phyloP scores from a whole-genome alignment of 2,329 filamentous ascomycete genomes.

The Shiraia bambusicola region DNA sequence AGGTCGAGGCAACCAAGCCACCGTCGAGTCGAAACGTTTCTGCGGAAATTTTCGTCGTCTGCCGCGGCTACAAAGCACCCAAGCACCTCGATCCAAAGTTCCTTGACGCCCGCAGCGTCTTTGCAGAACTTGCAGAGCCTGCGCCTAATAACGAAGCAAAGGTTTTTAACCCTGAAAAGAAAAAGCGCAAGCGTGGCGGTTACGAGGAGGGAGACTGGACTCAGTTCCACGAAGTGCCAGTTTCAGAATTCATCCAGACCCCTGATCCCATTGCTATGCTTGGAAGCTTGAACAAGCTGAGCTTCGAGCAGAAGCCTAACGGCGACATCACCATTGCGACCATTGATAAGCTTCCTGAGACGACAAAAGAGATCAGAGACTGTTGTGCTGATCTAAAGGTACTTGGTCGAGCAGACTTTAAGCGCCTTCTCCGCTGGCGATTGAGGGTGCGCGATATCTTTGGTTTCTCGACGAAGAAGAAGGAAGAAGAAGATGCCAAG shows the following conservation, averaged over 20 bases:
- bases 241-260: slow-evolving; percentile 92
- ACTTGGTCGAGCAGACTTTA: slow-evolving; percentile 91
- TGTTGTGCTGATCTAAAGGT: slow-evolving; percentile 73
- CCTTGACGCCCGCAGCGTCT: slow-evolving; percentile 84
- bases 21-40: slow-evolving; percentile 94
- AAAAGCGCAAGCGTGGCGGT: slow-evolving; percentile 96
- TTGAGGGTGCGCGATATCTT: slow-evolving; percentile 88
- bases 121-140: slow-evolving; percentile 83
- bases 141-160: slow-evolving; percentile 96
- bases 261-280: slow-evolving; percentile 90
- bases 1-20: slow-evolving; percentile 96
- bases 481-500: slow-evolving; percentile 50
- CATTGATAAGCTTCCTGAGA: slow-evolving; percentile 72
- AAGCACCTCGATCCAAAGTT: slow-evolving; percentile 92
- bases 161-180: slow-evolving; percentile 95
- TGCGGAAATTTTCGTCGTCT: slow-evolving; percentile 98
- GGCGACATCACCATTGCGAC: slow-evolving; percentile 82
- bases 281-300: slow-evolving; percentile 79
- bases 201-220: slow-evolving; percentile 96
- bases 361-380: slow-evolving; percentile 63
- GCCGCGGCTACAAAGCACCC: slow-evolving; percentile 90
- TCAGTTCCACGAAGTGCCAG: slow-evolving; percentile 84
- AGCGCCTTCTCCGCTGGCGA: slow-evolving; percentile 84
- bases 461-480: slow-evolving; percentile 77
- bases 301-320: slow-evolving; percentile 76